phyloP scores from a whole-genome alignment of 495 filamentous ascomycete species.

The Sporormia fimetaria region DNA sequence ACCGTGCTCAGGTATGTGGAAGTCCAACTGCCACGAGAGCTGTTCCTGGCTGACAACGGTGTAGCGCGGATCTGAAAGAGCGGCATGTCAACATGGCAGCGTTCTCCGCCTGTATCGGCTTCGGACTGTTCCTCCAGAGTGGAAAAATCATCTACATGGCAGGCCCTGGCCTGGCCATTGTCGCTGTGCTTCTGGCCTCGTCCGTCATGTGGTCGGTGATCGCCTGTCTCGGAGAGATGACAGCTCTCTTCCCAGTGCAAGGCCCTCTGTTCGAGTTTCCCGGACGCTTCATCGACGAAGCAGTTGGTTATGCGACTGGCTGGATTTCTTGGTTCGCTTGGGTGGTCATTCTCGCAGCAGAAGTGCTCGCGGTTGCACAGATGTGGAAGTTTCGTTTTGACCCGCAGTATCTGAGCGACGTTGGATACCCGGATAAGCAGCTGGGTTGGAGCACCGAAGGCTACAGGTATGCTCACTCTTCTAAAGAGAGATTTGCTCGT shows the following conservation, averaged over 20 bases:
- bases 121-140: constrained; percentile 34
- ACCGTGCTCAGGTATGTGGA: constrained; percentile 17
- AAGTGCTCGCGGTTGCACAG: constrained; percentile 37
- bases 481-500: no score
- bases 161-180: constrained; percentile 32
- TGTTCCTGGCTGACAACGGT: not conserved
- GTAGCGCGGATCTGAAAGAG: constrained; percentile 19
- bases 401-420: constrained; percentile 28
- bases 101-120: constrained; percentile 31
- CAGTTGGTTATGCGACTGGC: constrained; percentile 41
- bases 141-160: constrained; percentile 34
- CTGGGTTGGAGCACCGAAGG: constrained; percentile 31
- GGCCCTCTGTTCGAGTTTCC: constrained; percentile 42
- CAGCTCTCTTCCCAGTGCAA: constrained; percentile 41
- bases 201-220: constrained; percentile 43
- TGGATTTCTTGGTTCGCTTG: constrained; percentile 49
- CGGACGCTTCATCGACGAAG: constrained; percentile 38
- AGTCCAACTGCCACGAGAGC: not conserved
- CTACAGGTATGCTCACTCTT: no score
- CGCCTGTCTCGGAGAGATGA: constrained; percentile 43
- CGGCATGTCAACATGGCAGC: constrained; percentile 36
- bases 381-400: constrained; percentile 38
- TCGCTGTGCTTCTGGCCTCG: constrained; percentile 37
- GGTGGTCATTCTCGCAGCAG: constrained; percentile 33
- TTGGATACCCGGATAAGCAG: constrained; percentile 33